Conservation (phyloP, 257 asterid species). For the Osmanthus fragrans region DNA sequence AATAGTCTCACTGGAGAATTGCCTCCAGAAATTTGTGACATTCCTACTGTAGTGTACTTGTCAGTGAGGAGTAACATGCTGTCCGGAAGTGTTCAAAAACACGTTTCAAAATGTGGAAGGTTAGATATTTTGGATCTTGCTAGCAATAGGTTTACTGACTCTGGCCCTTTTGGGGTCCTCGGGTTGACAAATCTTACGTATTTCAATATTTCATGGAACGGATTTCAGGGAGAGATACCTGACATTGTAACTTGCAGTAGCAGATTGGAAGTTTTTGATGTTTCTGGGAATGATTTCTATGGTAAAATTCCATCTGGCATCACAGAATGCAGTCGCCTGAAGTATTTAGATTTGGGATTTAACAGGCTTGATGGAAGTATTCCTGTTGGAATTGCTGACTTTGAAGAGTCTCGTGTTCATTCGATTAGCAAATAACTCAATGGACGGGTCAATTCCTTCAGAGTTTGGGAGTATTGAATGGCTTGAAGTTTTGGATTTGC, state of each 20-base stretch:
- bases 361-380: slow-evolving; percentile 71
- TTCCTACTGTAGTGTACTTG: slow-evolving; percentile 56
- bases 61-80: slow-evolving; percentile 78
- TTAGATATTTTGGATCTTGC: slow-evolving; percentile 90
- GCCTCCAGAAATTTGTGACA: slow-evolving; percentile 63
- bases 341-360: slow-evolving; percentile 78
- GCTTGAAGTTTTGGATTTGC: slow-evolving; percentile 86
- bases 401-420: slow-evolving; percentile 57
- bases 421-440: slow-evolving; percentile 64
- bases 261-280: slow-evolving; percentile 60
- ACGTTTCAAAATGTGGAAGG: slow-evolving; percentile 49
- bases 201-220: slow-evolving; percentile 67
- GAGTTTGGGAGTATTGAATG: slow-evolving; percentile 70
- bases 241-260: slow-evolving; percentile 48
- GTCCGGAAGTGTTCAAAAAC: slow-evolving; percentile 63
- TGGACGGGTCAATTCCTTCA: slow-evolving; percentile 64
- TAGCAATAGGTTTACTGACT: slow-evolving; percentile 65
- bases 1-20: slow-evolving; percentile 62
- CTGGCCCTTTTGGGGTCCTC: slow-evolving; percentile 64
- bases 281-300: slow-evolving; percentile 59
- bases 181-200: slow-evolving; percentile 46
- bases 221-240: slow-evolving; percentile 55
- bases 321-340: slow-evolving; percentile 56
- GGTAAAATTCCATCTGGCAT: slow-evolving; percentile 69
- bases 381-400: slow-evolving; percentile 58